Evolutionary conservation across 805 yeast species (phyloP), one percentile per base, ranked within the genome.

Genomic region (Grigorovia transvaalensis): DNA sequence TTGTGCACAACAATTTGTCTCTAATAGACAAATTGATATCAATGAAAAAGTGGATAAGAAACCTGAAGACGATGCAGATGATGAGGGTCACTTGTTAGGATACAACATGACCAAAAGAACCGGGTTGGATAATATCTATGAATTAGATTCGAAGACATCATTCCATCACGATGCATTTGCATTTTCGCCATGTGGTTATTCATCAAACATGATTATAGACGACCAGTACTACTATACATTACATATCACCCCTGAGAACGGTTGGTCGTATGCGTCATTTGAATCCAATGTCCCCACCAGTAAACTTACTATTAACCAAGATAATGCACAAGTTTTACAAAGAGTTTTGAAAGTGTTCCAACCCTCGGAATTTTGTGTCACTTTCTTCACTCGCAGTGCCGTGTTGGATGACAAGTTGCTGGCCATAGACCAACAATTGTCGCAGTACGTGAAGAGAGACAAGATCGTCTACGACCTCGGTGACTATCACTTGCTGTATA

Each of bases 231-330:
- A 83, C 66, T 85, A 85, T 64, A 91, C 97, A 9, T 74, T 90
- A 53, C 98, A 93, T 65, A 86, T 93, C 44, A 93, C 99, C 0
- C 98, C 98, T 0, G 98, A 93, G 65, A 66, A 74, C 20, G 96
- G 91, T 41, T 91, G 95, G 88, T 88, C 96, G 5, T 91, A 91
- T 68, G 98, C 98, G 4, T 86, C 96, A 9, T 93, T 93, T 67
- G 98, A 93, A 66, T 82, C 96, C 19, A 91, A 88, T 66, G 87
- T 82, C 44, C 83, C 85, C 8, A 71, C 78, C 11, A 59, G 56
- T 48, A 55, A 68, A 46, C 52, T 72, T 50, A 56, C 74, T 60
- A 56, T 73, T 60, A 45, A 57, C 59, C 71, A 72, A 42, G 69
- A 74, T 56, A 78, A 83, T 59, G 63, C 75, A 35, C 76, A 75